These are phyloP conservation scores for Mariannaea sp. DNA, from an alignment of 2,329 filamentous ascomycete genomes.

Conservation along the genomic window DNA sequence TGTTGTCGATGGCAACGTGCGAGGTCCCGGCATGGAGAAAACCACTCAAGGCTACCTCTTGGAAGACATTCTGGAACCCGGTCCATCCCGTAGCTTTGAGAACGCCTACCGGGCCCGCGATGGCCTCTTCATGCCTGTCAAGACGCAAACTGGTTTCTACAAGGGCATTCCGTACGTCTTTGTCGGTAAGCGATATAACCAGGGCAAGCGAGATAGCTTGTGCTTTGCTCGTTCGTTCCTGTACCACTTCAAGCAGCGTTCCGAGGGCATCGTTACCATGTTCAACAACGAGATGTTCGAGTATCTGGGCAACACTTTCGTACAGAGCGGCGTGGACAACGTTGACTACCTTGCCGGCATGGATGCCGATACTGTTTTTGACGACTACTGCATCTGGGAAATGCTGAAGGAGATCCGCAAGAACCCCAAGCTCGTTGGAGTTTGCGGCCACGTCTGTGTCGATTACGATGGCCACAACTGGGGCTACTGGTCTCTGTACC, in stretches of 20 bases:
- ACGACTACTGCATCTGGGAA: slow-evolving; percentile 50
- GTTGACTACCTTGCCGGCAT: slow-evolving; percentile 52
- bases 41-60: slow-evolving; percentile 54
- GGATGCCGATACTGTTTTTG: slow-evolving; percentile 55
- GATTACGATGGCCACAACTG: slow-evolving; percentile 50
- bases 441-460: slow-evolving; percentile 55
- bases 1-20: slow-evolving; percentile 53
- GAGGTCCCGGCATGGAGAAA: slow-evolving; percentile 53
- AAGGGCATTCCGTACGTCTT: slow-evolving; percentile 53
- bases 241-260: slow-evolving; percentile 53
- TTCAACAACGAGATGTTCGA: slow-evolving; percentile 52
- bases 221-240: slow-evolving; percentile 55
- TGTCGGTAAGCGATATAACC: slow-evolving; percentile 55
- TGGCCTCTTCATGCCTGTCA: slow-evolving; percentile 52
- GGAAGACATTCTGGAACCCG: slow-evolving; percentile 50
- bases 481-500: slow-evolving; percentile 52
- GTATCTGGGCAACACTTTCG: slow-evolving; percentile 46
- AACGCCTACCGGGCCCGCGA: slow-evolving; percentile 54
- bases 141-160: slow-evolving; percentile 50
- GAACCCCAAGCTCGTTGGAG: slow-evolving; percentile 50
- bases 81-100: slow-evolving; percentile 42
- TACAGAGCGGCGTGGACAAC: slow-evolving; percentile 45
- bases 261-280: slow-evolving; percentile 49
- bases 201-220: slow-evolving; percentile 55
- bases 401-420: slow-evolving; percentile 50